Evolutionary conservation across 2,329 filamentous ascomycete genomes (phyloP).

Genomic region (Didymella pinodella): DNA sequence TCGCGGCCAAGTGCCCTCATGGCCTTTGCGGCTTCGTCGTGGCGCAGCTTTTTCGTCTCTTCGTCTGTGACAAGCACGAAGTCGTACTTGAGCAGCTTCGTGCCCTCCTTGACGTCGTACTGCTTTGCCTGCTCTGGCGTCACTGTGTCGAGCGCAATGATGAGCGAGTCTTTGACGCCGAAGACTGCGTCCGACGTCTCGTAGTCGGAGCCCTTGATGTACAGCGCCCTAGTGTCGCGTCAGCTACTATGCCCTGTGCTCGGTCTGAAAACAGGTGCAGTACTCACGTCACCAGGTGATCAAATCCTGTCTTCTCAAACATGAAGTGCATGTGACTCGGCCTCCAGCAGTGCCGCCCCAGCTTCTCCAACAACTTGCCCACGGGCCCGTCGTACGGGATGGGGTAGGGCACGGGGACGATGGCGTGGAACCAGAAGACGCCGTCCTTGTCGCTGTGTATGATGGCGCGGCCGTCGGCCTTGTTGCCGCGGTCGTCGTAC

Average conservation of each 20-base stretch:
- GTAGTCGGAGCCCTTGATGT: slow-evolving; percentile 79
- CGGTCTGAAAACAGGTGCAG: not conserved
- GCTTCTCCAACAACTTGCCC: slow-evolving; percentile 51
- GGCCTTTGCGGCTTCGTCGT: slow-evolving; percentile 71
- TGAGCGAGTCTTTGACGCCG: slow-evolving; percentile 82
- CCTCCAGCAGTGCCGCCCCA: slow-evolving; percentile 48
- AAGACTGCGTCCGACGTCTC: slow-evolving; percentile 87
- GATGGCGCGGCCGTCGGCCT: slow-evolving; percentile 76
- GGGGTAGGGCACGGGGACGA: slow-evolving; percentile 84
- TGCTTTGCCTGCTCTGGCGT: slow-evolving; percentile 38
- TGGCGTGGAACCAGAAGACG: slow-evolving; percentile 83
- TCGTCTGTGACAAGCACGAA: slow-evolving; percentile 79
- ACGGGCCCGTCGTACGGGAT: slow-evolving; percentile 83
- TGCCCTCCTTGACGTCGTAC: slow-evolving; percentile 69
- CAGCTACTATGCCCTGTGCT: not conserved
- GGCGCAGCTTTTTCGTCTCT: slow-evolving; percentile 72
- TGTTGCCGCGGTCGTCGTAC: slow-evolving; percentile 65
- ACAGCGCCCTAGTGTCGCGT: slow-evolving; percentile 67
- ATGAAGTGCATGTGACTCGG: slow-evolving; percentile 62
- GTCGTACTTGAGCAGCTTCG: slow-evolving; percentile 72
- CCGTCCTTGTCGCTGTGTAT: slow-evolving; percentile 75
- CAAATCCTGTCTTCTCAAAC: slow-evolving; percentile 67
- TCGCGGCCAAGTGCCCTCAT: slow-evolving; percentile 69
- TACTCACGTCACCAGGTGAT: slow-evolving; percentile 82
- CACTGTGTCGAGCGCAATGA: slow-evolving; percentile 41